phyloP scores from a whole-genome alignment of 2,329 filamentous ascomycete species.

The Alternaria triticimaculans region DNA sequence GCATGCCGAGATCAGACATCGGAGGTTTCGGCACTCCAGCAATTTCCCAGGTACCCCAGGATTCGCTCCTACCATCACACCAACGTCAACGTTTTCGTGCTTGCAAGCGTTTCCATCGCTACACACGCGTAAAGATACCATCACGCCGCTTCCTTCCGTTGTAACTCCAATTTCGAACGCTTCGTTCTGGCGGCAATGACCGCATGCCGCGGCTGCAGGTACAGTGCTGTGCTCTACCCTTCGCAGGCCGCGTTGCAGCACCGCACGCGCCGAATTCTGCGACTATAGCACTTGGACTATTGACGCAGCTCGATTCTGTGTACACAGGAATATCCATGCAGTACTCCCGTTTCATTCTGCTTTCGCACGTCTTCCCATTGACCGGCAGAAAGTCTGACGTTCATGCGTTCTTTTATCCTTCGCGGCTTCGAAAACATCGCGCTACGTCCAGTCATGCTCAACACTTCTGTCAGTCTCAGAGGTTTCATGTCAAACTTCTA shows the following conservation, averaged over 20 bases:
- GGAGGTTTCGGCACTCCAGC: conserved; percentile 17
- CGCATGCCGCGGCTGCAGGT: not conserved
- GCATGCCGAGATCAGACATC: conserved; percentile 28
- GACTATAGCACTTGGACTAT: conserved; percentile 11
- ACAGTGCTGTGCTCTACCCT: not conserved
- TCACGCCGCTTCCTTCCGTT: not conserved
- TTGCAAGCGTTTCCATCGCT: not conserved
- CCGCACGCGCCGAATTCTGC: conserved; percentile 2
- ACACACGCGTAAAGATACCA: conserved; percentile 1
- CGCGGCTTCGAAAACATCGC: conserved; percentile 24
- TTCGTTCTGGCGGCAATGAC: not conserved
- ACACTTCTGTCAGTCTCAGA: conserved; percentile 30
- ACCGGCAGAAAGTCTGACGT: conserved; percentile 20
- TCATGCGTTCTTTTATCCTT: conserved; percentile 38
- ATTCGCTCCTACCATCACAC: conserved; percentile 1
- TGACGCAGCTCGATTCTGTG: conserved; percentile 13
- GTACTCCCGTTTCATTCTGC: conserved; percentile 30
- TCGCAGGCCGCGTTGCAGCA: not conserved
- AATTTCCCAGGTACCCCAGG: conserved; percentile 8
- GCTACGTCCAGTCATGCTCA: conserved; percentile 19
- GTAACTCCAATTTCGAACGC: not conserved
- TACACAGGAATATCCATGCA: conserved; percentile 20
- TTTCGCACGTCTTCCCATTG: conserved; percentile 15
- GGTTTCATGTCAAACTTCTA: conserved; percentile 44
- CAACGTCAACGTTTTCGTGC: not conserved